Evolutionary conservation across 1,284 basidiomycete species (phyloP), one percentile per base, ranked within the genome.

Genomic region (Irpex lacteus): DNA sequence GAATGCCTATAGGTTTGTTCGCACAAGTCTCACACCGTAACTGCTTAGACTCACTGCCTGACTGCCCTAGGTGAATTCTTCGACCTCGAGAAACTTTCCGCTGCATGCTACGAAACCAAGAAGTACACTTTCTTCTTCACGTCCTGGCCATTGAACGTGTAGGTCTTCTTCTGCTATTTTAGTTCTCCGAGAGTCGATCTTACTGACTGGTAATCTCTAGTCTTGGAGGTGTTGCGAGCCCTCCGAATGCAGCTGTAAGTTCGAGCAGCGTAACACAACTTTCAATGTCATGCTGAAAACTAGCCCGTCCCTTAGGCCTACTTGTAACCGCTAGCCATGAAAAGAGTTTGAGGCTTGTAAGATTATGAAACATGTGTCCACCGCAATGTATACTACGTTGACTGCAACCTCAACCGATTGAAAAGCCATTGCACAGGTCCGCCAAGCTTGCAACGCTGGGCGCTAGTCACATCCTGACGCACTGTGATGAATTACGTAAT

Each of bases 141-240:
- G 0, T 90, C 88, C 4, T 90, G 88, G 89, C 88, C 88, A 1
- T 73, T 90, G 69, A 83, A 89, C 69, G 84, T 89, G 88, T 89
- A 70, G 71, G 86, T 75, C 5, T 13, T 61, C 52, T 44, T 21
- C 13, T 62, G 53, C 40, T n/a, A 52, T 55, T 11, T 59, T 9
- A n/a, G 6, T 38, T 4, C n/a, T 34, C 32, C 32, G 32, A 47
- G n/a, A 13, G 40, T 59, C 34, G 15, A 60, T 47, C 37, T 19
- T 61, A 19, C 36, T n/a, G n/a, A 32, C 21, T 9, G n/a, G 13
- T 54, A 4, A n/a, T 9, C 18, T 50, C 8, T 19, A 88, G 86
- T 55, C 83, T 89, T 36, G 87, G 87, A 6, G 88, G 87, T 18
- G 83, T 83, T 59, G 88, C 87, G 3, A 88, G 85, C 70, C 87